These are phyloP conservation scores for Tolypocladium sp. DNA, from an alignment of 2,329 filamentous ascomycete species.

Conservation along the genomic window DNA sequence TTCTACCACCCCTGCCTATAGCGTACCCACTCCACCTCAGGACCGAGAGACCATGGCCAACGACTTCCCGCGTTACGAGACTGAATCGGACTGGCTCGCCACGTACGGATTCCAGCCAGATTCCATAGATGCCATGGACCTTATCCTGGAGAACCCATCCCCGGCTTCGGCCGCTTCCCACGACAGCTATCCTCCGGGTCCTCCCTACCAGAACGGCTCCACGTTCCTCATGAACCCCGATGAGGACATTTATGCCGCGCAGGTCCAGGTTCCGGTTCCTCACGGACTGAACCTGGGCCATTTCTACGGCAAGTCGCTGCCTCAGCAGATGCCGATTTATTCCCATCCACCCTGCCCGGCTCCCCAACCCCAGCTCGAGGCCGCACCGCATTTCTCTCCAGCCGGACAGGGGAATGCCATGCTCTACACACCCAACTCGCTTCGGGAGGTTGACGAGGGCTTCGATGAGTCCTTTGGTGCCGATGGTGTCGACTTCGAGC, in stretches of 20 bases:
- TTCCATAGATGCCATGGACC: conserved; percentile 31
- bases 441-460: conserved; percentile 54
- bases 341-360: conserved; percentile 14
- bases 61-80: conserved; percentile 41
- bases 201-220: conserved; percentile 47
- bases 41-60: conserved; percentile 27
- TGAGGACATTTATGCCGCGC: conserved; percentile 53
- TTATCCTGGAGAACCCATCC: conserved; percentile 27
- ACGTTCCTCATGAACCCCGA: conserved; percentile 49
- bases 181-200: conserved; percentile 39
- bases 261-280: conserved; percentile 43
- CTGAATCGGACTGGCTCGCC: conserved; percentile 35
- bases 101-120: conserved; percentile 20
- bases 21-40: conserved; percentile 49
- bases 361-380: conserved; percentile 8
- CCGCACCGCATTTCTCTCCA: conserved; percentile 53
- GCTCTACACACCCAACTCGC: conserved; percentile 57
- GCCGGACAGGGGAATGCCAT: conserved; percentile 59
- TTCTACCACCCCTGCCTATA: conserved; percentile 39
- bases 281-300: conserved; percentile 29
- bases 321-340: conserved; percentile 29
- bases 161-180: conserved; percentile 26
- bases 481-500: conserved; percentile 51
- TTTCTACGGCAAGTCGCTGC: conserved; percentile 34
- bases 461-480: conserved; percentile 46